Evolutionary conservation across 352 stramenopile species (phyloP).

Genomic region (Globisporangium camurandrum): DNA sequence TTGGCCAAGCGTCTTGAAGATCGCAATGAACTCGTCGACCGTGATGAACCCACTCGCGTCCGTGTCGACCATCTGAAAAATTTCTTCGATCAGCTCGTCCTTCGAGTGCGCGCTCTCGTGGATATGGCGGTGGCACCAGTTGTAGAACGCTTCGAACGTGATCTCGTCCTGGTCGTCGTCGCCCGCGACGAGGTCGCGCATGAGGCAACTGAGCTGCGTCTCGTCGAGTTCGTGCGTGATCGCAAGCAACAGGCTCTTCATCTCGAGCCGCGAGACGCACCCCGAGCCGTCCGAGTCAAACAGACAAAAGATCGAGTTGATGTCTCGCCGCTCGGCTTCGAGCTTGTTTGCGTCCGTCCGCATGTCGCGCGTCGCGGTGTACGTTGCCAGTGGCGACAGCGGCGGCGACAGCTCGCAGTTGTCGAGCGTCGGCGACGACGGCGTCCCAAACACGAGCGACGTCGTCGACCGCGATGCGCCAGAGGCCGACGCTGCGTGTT

Average conservation of each 20-base stretch:
- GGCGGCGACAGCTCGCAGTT: conserved; percentile 18
- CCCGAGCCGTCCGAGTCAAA: conserved; percentile 63
- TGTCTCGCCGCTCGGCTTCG: conserved; percentile 61
- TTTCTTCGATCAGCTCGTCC: conserved; percentile 45
- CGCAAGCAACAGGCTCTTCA: conserved; percentile 42
- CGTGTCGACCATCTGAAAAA: conserved; percentile 64
- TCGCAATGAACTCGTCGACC: conserved; percentile 66
- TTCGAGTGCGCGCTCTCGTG: conserved; percentile 44
- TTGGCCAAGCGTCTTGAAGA: conserved; percentile 63
- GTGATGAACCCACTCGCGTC: conserved; percentile 57
- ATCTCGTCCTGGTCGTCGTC: conserved; percentile 33
- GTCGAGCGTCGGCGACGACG: neutral
- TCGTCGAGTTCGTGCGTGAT: conserved; percentile 65
- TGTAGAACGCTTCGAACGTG: conserved; percentile 63
- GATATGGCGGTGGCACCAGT: conserved; percentile 60
- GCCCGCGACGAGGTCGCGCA: conserved; percentile 38
- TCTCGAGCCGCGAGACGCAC: conserved; percentile 49
- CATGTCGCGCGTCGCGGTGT: conserved; percentile 32
- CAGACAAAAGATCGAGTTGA: conserved; percentile 62
- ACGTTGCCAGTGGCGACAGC: conserved; percentile 42
- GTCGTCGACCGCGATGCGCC: neutral
- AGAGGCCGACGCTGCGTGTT: conserved; percentile 2
- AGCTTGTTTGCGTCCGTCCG: conserved; percentile 46
- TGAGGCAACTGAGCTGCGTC: conserved; percentile 45
- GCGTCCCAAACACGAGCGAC: conserved; percentile 2